These are phyloP conservation scores for Nymphaea thermarum DNA, from an alignment of 164 flowering plant species.

Conservation along the genomic window DNA sequence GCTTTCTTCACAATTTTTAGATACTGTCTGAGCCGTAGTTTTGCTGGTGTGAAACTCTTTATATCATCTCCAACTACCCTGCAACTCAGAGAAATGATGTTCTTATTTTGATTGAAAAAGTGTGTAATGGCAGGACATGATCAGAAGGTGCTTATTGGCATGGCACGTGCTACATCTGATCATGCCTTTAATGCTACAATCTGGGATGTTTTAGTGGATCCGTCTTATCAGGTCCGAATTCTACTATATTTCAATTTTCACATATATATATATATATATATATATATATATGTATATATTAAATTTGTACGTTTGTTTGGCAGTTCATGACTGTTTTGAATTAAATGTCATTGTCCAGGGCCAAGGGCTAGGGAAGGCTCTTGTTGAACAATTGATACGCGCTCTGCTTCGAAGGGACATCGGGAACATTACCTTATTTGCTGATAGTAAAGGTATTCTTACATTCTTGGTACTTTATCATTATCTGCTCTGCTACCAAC, in stretches of 20 bases:
- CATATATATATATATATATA: too few relatives aligned
- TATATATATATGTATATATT: too few relatives aligned
- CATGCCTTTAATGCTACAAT: constrained; percentile 98
- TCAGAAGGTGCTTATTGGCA: constrained; percentile 73
- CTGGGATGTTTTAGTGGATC: constrained; percentile 98
- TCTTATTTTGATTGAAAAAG: constrained; percentile 82
- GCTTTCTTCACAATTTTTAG: too few relatives aligned
- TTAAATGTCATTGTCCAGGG: constrained; percentile 38
- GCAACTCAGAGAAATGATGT: constrained; percentile 4
- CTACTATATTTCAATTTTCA: too few relatives aligned
- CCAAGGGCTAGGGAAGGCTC: constrained; percentile 93
- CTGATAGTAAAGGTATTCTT: constrained; percentile 77
- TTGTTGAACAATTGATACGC: constrained; percentile 74
- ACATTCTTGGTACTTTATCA: not conserved
- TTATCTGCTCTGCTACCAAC: too few relatives aligned
- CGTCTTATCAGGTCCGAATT: constrained; percentile 62
- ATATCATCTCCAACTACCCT: too few relatives aligned
- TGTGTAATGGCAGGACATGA: constrained; percentile 74
- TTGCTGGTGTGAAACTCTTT: too few relatives aligned
- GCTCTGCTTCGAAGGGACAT: constrained; percentile 81
- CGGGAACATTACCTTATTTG: constrained; percentile 86
- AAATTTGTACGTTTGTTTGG: too few relatives aligned
- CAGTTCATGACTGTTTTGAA: not conserved
- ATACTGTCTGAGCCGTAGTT: too few relatives aligned
- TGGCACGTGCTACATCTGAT: constrained; percentile 98